A percentile compares a stretch with the other conserved stretches of the same genome.
phyloP scores from a whole-genome alignment of 1,284 basidiomycete genomes.

The Volvariella surrecta region DNA sequence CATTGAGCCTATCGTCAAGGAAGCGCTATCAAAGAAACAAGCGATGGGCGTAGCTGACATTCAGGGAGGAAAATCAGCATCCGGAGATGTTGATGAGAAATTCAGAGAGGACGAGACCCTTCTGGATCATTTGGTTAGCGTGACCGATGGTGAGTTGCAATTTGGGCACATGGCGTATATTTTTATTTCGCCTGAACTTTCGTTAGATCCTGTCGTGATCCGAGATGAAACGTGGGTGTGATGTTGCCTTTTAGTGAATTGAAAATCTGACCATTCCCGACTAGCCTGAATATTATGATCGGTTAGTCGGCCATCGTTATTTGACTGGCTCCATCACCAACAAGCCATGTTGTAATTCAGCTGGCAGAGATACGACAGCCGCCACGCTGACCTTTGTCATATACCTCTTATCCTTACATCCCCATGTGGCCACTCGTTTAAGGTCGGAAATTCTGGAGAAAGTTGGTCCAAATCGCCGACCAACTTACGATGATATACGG shows the following conservation, averaged over 20 bases:
- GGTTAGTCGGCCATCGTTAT: conserved; percentile 23
- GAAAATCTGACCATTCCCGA: no score
- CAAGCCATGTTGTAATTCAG: neutral
- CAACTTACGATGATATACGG: conserved; percentile 35
- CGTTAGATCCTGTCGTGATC: conserved; percentile 17
- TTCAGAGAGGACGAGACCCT: conserved; percentile 17
- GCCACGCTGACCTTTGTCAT: conserved; percentile 36
- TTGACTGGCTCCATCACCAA: neutral
- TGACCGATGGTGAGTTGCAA: conserved; percentile 21
- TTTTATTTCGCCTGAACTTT: neutral
- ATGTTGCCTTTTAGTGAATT: no score
- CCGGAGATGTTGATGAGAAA: conserved; percentile 10
- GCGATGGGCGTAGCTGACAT: conserved; percentile 4
- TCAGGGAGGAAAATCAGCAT: conserved; percentile 9
- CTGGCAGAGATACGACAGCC: conserved; percentile 21
- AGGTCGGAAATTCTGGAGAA: conserved; percentile 38
- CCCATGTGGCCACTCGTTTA: conserved; percentile 31
- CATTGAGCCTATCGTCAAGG: conserved; percentile 13
- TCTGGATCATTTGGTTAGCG: conserved; percentile 27
- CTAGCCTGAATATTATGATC: conserved; percentile 8
- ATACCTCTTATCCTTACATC: conserved; percentile 44
- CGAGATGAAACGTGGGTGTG: conserved; percentile 9
- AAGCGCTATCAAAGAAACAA: conserved; percentile 17
- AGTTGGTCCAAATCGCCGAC: conserved; percentile 28
- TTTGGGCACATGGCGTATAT: neutral